phyloP scores from a whole-genome alignment of 208 protist genomes.

The Crithidia fasciculata region DNA sequence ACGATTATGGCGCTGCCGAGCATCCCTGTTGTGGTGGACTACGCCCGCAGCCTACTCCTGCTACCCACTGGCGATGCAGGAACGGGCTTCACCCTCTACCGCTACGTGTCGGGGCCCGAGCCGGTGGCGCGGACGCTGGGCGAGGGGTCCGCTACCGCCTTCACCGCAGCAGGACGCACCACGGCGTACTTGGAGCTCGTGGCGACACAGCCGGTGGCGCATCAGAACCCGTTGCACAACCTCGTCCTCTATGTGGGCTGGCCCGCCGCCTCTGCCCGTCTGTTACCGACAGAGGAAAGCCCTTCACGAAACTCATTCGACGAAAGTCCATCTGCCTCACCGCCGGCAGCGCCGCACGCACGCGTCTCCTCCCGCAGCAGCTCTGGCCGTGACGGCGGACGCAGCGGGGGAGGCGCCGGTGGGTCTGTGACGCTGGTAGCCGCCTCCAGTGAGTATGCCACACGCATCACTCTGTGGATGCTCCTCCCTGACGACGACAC shows the following conservation, averaged over 20 bases:
- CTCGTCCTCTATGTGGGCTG: slow-evolving; percentile 48
- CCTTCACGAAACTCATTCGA: neutral
- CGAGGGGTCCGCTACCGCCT: neutral
- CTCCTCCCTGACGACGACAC: neutral
- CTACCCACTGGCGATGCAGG: slow-evolving; percentile 26
- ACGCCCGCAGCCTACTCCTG: slow-evolving; percentile 44
- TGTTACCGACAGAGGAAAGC: neutral
- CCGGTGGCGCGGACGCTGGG: neutral
- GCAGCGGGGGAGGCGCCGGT: neutral
- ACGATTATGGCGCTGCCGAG: slow-evolving; percentile 14
- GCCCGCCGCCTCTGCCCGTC: slow-evolving; percentile 14
- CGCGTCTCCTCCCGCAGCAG: too few relatives aligned
- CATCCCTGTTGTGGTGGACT: slow-evolving; percentile 49
- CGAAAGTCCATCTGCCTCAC: neutral
- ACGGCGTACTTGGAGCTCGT: slow-evolving; percentile 37
- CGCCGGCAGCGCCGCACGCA: neutral
- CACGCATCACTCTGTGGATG: slow-evolving; percentile 43
- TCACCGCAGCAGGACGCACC: slow-evolving; percentile 14
- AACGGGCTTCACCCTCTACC: slow-evolving; percentile 52
- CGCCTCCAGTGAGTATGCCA: slow-evolving; percentile 45
- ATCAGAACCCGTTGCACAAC: slow-evolving; percentile 49
- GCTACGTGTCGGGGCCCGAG: slow-evolving; percentile 41
- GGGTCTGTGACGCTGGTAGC: slow-evolving; percentile 28
- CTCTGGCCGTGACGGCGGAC: neutral
- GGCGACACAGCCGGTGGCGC: slow-evolving; percentile 37